Evolutionary conservation across 768 basidiomycete genomes (phyloP), one percentile per base, ranked within the genome.

Genomic region (Lactarius hatsudake): DNA sequence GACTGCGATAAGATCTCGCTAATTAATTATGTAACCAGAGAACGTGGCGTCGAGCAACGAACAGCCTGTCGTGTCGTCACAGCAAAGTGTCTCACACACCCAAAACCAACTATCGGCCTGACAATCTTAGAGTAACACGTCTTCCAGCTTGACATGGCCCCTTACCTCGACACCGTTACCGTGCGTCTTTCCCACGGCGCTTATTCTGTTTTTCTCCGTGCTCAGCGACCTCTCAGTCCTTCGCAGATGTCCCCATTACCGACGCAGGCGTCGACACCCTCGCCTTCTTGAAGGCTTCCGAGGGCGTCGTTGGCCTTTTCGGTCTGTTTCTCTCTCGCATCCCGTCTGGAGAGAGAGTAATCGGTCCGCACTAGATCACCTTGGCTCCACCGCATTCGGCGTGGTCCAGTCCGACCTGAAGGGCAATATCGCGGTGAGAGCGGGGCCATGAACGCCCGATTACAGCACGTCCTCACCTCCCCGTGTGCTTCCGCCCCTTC

Each of bases 271-370:
- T 98, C 75, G 89, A 98, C 76, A 98, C 97, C 18, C 76, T 86
- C 55, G 81, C 83, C 58, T 99, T 98, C 81, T 83, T 96, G 72
- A 88, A 96, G 72, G 97, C 96, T 9, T 82, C 92, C 1, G 83
- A 91, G 64, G 96, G 94, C 45, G 83, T 99, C 56, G 90, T 95
- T 67, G 88, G 89, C 65, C 80, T 98, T 72, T 97, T 99, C 76
- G 94, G 96, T 97, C 71, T 65, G 85, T 76, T 36, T 61, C 51
- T 51, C 23, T 32, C 28, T 36, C 23, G 56, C 32, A 40, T 54
- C 26, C 56, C 43, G 9, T 40, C 58, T 45, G 9, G 38, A 45
- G 20, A 7, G 12, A 26, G 36, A 58, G 42, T 43, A 43, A 57
- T 57, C 28, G 26, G 32, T 51, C 45, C 42, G 61, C 38, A 40